A percentile compares a stretch with the other conserved stretches of the same genome.
Conservation (phyloP, 2,329 filamentous ascomycete genomes). For the Stemphylium vesicarium region DNA sequence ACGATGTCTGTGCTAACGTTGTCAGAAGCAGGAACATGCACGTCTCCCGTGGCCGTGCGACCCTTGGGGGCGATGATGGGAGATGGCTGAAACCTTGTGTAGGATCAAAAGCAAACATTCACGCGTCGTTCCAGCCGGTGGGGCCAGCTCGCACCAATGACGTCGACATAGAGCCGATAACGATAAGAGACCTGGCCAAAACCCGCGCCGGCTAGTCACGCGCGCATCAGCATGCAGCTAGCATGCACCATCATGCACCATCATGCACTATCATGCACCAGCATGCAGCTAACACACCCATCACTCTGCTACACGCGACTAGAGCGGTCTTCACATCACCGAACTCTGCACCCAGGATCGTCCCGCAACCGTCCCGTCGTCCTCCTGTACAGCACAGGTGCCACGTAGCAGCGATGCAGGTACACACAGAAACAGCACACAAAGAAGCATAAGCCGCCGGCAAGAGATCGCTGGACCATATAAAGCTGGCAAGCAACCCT, state of each 20-base stretch:
- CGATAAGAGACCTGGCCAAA: conserved; percentile 25
- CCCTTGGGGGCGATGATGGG: conserved; percentile 8
- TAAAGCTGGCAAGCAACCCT: conserved; percentile 31
- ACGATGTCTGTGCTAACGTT: conserved; percentile 8
- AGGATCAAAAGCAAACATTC: conserved; percentile 11
- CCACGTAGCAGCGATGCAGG: conserved; percentile 47
- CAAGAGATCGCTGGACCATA: conserved; percentile 26
- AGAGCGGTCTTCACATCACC: conserved; percentile 30
- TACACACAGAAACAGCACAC: conserved; percentile 38
- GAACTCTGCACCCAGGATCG: conserved; percentile 44
- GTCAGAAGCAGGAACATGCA: conserved; percentile 24
- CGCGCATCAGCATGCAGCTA: conserved; percentile 15
- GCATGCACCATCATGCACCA: neutral
- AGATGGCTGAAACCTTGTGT: conserved; percentile 19
- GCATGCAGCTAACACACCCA: conserved; percentile 38
- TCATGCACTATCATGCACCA: neutral
- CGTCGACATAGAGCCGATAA: conserved; percentile 29
- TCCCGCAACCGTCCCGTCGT: conserved; percentile 45
- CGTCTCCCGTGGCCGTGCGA: conserved; percentile 22
- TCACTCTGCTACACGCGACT: conserved; percentile 32
- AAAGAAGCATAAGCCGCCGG: conserved; percentile 31
- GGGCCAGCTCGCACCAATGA: conserved; percentile 26
- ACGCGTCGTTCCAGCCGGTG: conserved; percentile 17
- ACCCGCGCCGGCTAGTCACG: conserved; percentile 22
- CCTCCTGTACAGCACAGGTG: conserved; percentile 45